Base-by-base conservation (phyloP, 2,329 filamentous ascomycete species). In the Xylariaceae sp. region DNA sequence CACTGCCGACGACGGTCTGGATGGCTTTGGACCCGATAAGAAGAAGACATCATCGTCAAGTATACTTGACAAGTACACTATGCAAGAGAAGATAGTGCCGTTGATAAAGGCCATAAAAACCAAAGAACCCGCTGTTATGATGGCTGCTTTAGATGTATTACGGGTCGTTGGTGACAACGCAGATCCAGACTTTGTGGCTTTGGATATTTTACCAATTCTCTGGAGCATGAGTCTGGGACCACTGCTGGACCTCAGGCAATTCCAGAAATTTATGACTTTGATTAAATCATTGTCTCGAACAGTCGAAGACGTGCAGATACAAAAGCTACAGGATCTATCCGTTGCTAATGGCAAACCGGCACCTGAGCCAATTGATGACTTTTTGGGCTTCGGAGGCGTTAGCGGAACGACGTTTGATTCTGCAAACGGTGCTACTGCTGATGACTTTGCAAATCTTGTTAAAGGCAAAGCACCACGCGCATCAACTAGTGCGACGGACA, bases 71-170 rank as follows among this genome's bases (percentile, higher is more conserved):
- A 97, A 97, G 65, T 97, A 93, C 62, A 97, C 93, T 0, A 92
- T 98, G 70, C 93, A 98, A 64, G 93, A 98, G 64, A 97, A 96
- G 71, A 87, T 98, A 25, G 80, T 97, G 0, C 93, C 93, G 0
- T 71, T 97, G 4, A 76, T 98, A 49, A 90, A 88, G 60, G 90
- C 77, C 2, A 97, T 98, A 70, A 97, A 95, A 68, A 98, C 93
- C 0, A 97, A 95, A 63, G 93, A 98, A 64, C 93, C 93, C 0
- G 91, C 90, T 6, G 93, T 98, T 8, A 97, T 97, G 88, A 86
- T 97, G 74, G 91, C 92, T 5, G 86, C 90, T 1, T 73, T 97
- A 25, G 85, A 84, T 44, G 89, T 96, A 1, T 82, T 97, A 54
- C 81, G 80, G 40, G 86, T 95, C 39, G 85, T 98, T 22, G 90